Evolutionary conservation across 148 eudicot species (phyloP), one percentile per base, ranked within the genome.

Genomic region (Limonium bicolor): DNA sequence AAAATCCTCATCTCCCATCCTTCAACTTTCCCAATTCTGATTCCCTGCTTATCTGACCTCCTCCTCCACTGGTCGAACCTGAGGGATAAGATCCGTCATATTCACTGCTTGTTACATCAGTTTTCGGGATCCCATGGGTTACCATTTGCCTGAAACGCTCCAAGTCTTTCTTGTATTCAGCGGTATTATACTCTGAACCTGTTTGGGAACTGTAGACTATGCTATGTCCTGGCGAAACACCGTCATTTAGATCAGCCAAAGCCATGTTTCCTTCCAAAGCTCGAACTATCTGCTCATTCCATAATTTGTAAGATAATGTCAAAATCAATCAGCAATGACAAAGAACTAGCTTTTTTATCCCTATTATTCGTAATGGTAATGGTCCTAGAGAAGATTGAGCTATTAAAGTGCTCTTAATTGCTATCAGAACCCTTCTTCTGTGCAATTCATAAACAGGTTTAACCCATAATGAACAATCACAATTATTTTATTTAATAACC

Each of bases 181-280:
- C 56, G 1, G 58, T 76, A 58, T 87, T 94, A 3, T 87, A 87
- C 33, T 78, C 96, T 20, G 94, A 76, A 64, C 96, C 82, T 19
- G 68, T 77, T 14, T 72, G 35, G 4, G 95, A 85, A 56, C 82
- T 67, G 59, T 78, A 86, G 16, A 71, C 58, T 5, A 82, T 60
- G n/a, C n/a, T n/a, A 19, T 82, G 94, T 20, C 94, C 94, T 4
- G 96, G 96, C 54, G 51, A 64, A 27, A 78, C 71, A 41, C 96
- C 88, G 69, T 82, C 96, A 21, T 82, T 82, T 5, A 82, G 82
- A 28, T 87, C 94, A 0, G 96, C 68, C 11, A 87, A 54, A n/a
- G 96, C 82, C 19, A 82, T 79, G 29, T 82, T 94, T 58, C 94
- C 96, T 70, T 87, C 96, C 62, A 87, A 59, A 25, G 96, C 96